Conservation (phyloP, 2,329 filamentous ascomycete species). For the Hypoxylon sp. region DNA sequence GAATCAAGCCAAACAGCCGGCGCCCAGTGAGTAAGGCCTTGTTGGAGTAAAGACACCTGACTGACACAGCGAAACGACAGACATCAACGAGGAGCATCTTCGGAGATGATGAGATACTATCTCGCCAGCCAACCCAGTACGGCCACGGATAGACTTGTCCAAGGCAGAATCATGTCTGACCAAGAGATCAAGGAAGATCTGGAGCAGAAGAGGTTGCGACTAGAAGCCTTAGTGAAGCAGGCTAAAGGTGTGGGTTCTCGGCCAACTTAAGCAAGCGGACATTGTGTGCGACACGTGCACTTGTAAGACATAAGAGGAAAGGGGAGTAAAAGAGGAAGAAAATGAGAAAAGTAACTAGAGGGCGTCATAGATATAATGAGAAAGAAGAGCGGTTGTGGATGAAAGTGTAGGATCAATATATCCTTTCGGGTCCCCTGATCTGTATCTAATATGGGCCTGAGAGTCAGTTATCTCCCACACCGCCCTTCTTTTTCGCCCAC, state of each 20-base stretch:
- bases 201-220: conserved; percentile 32
- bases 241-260: conserved; percentile 17
- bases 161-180: conserved; percentile 36
- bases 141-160: conserved; percentile 44
- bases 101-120: conserved; percentile 46
- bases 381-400: conserved; percentile 2
- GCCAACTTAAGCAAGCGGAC: conserved; percentile 2
- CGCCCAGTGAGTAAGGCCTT: conserved; percentile 25
- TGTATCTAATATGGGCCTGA: conserved; percentile 26
- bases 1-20: conserved; percentile 24
- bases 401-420: conserved; percentile 30
- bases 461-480: conserved; percentile 30
- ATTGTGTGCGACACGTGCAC: neutral
- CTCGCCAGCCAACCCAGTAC: conserved; percentile 42
- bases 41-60: neutral
- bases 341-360: neutral
- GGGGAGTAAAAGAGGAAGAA: neutral
- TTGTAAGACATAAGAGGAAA: conserved; percentile 2
- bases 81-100: conserved; percentile 5
- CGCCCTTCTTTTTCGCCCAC: conserved; percentile 23
- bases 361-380: neutral
- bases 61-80: conserved; percentile 24
- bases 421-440: conserved; percentile 17
- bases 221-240: conserved; percentile 40
- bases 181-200: conserved; percentile 26